These are phyloP conservation scores for Fusarium sp. DNA, from an alignment of 2,329 filamentous ascomycete genomes.

Conservation along the genomic window DNA sequence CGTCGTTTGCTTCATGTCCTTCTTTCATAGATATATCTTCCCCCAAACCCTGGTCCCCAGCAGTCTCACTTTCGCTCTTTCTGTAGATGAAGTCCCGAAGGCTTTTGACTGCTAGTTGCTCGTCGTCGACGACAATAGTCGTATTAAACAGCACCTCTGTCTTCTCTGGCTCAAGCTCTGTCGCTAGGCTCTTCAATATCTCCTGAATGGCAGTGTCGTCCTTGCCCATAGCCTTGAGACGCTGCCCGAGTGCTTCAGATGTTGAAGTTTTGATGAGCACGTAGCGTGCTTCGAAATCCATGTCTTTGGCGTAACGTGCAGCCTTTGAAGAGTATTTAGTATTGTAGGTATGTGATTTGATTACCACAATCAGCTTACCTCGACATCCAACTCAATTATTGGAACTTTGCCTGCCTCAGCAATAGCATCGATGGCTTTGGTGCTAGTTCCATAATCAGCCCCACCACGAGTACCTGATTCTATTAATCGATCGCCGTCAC, in stretches of 20 bases:
- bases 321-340: slow-evolving; percentile 53
- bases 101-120: slow-evolving; percentile 36
- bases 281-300: slow-evolving; percentile 65
- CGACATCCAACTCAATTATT: slow-evolving; percentile 62
- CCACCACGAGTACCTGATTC: slow-evolving; percentile 64
- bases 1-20: slow-evolving; percentile 5
- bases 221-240: slow-evolving; percentile 45
- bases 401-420: slow-evolving; percentile 68
- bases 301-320: slow-evolving; percentile 67
- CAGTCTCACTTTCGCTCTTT: slow-evolving; percentile 8
- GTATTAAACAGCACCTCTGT: slow-evolving; percentile 45
- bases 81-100: slow-evolving; percentile 48
- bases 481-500: slow-evolving; percentile 69
- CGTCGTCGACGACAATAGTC: slow-evolving; percentile 44
- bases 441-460: slow-evolving; percentile 66
- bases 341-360: background rate
- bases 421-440: slow-evolving; percentile 63
- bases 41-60: slow-evolving; percentile 16
- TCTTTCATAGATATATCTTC: slow-evolving; percentile 42
- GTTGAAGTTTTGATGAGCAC: slow-evolving; percentile 62
- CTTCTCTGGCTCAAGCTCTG: slow-evolving; percentile 45
- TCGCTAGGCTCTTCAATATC: slow-evolving; percentile 36
- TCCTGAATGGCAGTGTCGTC: slow-evolving; percentile 40
- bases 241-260: slow-evolving; percentile 43
- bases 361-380: slow-evolving; percentile 55